Base-by-base conservation (phyloP, 108 stramenopile genomes). In the Licmophora abbreviata region DNA sequence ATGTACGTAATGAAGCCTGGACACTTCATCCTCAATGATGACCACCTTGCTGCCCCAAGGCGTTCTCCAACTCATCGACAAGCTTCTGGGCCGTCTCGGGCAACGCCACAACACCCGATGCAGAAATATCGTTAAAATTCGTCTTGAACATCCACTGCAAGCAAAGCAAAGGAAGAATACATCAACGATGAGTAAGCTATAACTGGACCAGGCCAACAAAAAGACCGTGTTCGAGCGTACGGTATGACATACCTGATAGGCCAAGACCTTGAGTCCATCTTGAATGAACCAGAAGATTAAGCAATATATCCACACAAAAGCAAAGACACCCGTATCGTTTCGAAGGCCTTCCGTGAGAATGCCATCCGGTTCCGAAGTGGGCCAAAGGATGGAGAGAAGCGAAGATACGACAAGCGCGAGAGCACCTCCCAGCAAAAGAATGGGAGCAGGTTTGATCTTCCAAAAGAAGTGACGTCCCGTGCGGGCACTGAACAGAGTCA, bases 271-370 rank as follows among this genome's bases (percentile, higher is more conserved):
- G 29, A 64, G 50, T 0, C 50, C 31, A 42, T 74, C 73, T 66
- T 74, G 73, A 53, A 74, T 28, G 21, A 74, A 53, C 63, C 63
- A 74, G 27, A 58, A 74, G 18, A 74, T 14, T 4, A 69, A 32
- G 48, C 59, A 74, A 24, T 55, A 74, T 36, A 74, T 49, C 73
- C 73, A 74, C 7, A 74, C 62, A 55, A 74, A 74, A 17, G 4
- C 59, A 41, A 69, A 74, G 22, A 69, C 35, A 25, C 51, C 59
- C 44, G 66, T 56, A 56, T 74, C 61, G 44, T 24, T 51, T 22
- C 26, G 30, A 43, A 74, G 57, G 14, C 73, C 73, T 38, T 69
- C 64, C 24, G 59, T 53, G 27, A 44, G 26, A 46, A 74, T 69
- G 15, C 56, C 68, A 43, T 74, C 73, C 0, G 59, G 63, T 0